Percentiles rank a stretch among this genome's conserved stretches.
Evolutionary conservation across 192 early-diverging fungal species (phyloP).

Genomic region (Phlyctochytrium arcticum): DNA sequence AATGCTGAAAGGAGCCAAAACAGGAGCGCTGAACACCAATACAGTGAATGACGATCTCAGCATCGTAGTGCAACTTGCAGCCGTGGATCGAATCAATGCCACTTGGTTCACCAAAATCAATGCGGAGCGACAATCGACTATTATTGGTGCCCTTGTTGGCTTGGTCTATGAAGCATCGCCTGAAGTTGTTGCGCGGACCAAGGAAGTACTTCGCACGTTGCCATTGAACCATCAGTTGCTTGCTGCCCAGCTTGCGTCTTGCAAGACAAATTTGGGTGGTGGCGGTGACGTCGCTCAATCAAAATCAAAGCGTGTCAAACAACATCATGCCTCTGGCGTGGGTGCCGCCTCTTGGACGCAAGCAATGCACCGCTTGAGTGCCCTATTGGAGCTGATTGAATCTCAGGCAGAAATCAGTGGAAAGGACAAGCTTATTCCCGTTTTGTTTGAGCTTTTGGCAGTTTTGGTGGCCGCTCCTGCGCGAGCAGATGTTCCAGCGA

Average conservation of each 20-base stretch:
- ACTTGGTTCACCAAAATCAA: conserved; percentile 27
- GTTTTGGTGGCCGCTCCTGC: conserved; percentile 46
- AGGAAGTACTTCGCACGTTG: conserved; percentile 52
- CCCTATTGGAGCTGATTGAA: conserved; percentile 71
- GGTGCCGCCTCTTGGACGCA: background rate
- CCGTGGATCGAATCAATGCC: conserved; percentile 6
- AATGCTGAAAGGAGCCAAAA: conserved; percentile 8
- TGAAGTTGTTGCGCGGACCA: conserved; percentile 23
- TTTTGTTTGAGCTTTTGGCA: conserved; percentile 69
- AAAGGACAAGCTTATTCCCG: conserved; percentile 53
- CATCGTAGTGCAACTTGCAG: conserved; percentile 4
- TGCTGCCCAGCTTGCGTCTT: conserved; percentile 3
- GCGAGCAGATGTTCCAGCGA: background rate
- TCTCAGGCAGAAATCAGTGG: conserved; percentile 48
- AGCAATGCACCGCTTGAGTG: conserved; percentile 31
- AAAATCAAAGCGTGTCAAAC: too few species aligned
- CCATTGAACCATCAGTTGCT: conserved; percentile 35
- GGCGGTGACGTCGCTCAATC: too few species aligned
- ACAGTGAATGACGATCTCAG: background rate
- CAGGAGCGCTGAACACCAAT: background rate
- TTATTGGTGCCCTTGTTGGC: conserved; percentile 50
- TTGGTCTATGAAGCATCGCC: conserved; percentile 41
- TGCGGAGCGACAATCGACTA: conserved; percentile 33
- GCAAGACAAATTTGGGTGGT: too few species aligned
- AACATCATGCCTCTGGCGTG: conserved; percentile 1